Evolutionary conservation across 352 stramenopile genomes (phyloP).

Genomic region (Pythium biforme): DNA sequence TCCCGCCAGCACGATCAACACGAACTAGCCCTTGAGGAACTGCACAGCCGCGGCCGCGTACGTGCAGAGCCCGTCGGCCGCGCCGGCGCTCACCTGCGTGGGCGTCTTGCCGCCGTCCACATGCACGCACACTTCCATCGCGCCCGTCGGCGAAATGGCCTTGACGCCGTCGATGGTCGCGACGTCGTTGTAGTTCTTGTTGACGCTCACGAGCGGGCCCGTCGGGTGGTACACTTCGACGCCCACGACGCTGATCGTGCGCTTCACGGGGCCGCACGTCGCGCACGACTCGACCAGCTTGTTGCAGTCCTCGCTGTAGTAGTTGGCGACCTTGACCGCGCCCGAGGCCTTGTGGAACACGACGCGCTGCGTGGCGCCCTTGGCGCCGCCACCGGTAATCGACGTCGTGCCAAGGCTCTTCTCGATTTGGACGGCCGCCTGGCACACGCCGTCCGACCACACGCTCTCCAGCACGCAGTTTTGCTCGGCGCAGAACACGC

Average conservation of each 20-base stretch:
- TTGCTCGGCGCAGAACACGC: constrained; percentile 56
- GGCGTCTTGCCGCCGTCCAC: constrained; percentile 31
- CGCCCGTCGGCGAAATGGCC: constrained; percentile 26
- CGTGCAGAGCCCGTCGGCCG: constrained; percentile 5
- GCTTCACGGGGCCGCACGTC: constrained; percentile 63
- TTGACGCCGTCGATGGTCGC: constrained; percentile 46
- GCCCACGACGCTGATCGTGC: constrained; percentile 44
- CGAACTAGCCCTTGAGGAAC: constrained; percentile 14
- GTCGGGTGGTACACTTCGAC: constrained; percentile 54
- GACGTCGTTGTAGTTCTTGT: constrained; percentile 71
- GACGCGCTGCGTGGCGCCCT: constrained; percentile 40
- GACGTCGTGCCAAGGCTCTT: constrained; percentile 54
- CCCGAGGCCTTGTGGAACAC: constrained; percentile 49
- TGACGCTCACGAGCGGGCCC: constrained; percentile 58
- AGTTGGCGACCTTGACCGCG: constrained; percentile 51
- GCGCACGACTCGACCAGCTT: constrained; percentile 59
- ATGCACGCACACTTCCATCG: constrained; percentile 29
- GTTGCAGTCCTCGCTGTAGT: constrained; percentile 48
- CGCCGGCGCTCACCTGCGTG: constrained; percentile 14
- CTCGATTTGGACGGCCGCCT: constrained; percentile 50
- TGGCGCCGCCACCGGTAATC: constrained; percentile 51
- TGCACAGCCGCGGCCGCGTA: constrained; percentile 16
- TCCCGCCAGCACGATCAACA: not conserved
- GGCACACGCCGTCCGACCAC: constrained; percentile 56
- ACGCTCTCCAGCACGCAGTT: constrained; percentile 62